A percentile compares a stretch with the other conserved stretches of the same genome.
Conservation (phyloP, 2,329 filamentous ascomycete genomes). For the Diaporthe sp. region DNA sequence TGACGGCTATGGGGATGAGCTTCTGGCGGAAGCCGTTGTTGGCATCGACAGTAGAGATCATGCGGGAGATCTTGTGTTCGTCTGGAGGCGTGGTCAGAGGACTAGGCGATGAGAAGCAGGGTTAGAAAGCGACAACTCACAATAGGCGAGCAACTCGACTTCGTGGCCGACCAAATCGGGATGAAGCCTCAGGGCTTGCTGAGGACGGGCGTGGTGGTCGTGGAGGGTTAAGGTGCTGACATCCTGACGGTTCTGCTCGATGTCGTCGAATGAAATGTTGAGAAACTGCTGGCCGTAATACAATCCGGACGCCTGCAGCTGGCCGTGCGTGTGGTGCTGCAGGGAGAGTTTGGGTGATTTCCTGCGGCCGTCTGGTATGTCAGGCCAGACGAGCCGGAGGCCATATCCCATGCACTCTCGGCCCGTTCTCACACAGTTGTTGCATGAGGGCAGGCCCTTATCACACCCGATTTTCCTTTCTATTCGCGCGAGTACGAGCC, state of each 20-base stretch:
- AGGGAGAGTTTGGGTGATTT: slow-evolving; percentile 41
- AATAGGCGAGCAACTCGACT: slow-evolving; percentile 49
- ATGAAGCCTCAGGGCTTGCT: slow-evolving; percentile 47
- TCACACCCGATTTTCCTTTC: slow-evolving; percentile 64
- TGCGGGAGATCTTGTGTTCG: slow-evolving; percentile 54
- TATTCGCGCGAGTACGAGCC: slow-evolving; percentile 43
- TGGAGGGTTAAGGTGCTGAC: slow-evolving; percentile 49
- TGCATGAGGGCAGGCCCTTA: slow-evolving; percentile 56
- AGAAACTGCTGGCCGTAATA: slow-evolving; percentile 55
- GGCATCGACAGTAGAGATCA: slow-evolving; percentile 62
- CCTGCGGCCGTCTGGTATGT: slow-evolving; percentile 60
- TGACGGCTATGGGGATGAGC: slow-evolving; percentile 61
- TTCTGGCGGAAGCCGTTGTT: slow-evolving; percentile 61
- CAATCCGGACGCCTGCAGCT: slow-evolving; percentile 45
- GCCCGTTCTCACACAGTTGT: slow-evolving; percentile 58
- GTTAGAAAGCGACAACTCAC: slow-evolving; percentile 41
- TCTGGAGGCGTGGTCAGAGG: slow-evolving; percentile 48
- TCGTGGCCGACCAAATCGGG: slow-evolving; percentile 49
- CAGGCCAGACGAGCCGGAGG: slow-evolving; percentile 62
- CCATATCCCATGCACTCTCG: slow-evolving; percentile 60
- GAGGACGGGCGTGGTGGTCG: slow-evolving; percentile 45
- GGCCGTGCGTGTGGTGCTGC: slow-evolving; percentile 34
- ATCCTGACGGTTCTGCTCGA: slow-evolving; percentile 45
- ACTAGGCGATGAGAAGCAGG: not conserved
- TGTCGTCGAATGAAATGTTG: slow-evolving; percentile 55